Evolutionary conservation across 2,329 filamentous ascomycete species (phyloP).

Genomic region (Alternaria arborescens): DNA sequence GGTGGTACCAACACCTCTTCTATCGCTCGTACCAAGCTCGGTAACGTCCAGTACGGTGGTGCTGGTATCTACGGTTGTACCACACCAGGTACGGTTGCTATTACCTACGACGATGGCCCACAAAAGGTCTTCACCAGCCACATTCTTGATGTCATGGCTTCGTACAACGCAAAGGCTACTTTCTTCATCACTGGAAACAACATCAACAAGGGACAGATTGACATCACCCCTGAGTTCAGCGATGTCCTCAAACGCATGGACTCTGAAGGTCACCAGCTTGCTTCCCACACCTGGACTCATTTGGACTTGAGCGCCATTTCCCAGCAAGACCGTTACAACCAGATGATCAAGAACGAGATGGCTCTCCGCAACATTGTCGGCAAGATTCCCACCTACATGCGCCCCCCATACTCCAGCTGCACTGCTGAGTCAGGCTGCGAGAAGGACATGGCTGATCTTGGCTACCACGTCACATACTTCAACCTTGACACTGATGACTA

Average conservation of each 20-base stretch:
- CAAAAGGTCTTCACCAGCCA: constrained; percentile 66
- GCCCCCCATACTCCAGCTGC: constrained; percentile 60
- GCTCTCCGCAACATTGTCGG: constrained; percentile 65
- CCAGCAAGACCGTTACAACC: constrained; percentile 55
- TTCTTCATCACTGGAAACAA: constrained; percentile 72
- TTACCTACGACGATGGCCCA: constrained; percentile 75
- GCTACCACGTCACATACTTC: constrained; percentile 69
- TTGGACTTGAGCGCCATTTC: constrained; percentile 58
- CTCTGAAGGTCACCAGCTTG: constrained; percentile 67
- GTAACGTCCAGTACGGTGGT: constrained; percentile 65
- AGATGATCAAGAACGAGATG: constrained; percentile 64
- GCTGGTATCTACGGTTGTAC: constrained; percentile 65
- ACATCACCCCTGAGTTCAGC: constrained; percentile 58
- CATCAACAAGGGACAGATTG: constrained; percentile 65
- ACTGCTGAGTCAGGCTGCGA: constrained; percentile 48
- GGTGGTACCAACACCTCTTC: constrained; percentile 64
- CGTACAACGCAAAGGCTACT: constrained; percentile 69
- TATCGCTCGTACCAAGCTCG: constrained; percentile 62
- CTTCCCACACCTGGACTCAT: constrained; percentile 66
- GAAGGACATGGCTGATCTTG: constrained; percentile 54
- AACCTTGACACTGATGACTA: constrained; percentile 71
- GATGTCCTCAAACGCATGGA: constrained; percentile 65
- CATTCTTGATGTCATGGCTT: constrained; percentile 68
- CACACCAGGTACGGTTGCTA: constrained; percentile 65
- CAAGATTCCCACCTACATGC: constrained; percentile 65